A percentile compares a stretch with the other conserved stretches of the same genome.
Evolutionary conservation across 2,329 filamentous ascomycete species (phyloP).

Genomic region (Myriosclerotinia scirpicola): DNA sequence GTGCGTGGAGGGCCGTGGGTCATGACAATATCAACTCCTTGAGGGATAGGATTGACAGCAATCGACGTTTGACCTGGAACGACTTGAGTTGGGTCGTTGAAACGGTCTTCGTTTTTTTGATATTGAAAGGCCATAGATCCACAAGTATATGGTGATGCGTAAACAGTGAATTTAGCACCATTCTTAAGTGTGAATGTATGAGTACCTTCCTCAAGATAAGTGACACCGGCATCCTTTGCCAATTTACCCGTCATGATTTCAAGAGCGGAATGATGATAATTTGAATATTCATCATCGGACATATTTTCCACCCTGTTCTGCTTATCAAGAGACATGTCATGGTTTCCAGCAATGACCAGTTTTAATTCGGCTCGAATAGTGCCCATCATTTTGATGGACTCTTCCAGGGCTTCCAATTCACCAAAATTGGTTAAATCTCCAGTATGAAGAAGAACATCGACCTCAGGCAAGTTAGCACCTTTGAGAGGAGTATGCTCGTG

Average conservation of each 20-base stretch:
- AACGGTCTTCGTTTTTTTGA: conserved; percentile 27
- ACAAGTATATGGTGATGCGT: conserved; percentile 32
- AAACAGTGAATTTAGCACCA: conserved; percentile 33
- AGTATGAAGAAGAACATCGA: conserved; percentile 44
- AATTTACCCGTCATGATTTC: conserved; percentile 23
- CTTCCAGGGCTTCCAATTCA: conserved; percentile 34
- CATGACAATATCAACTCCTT: conserved; percentile 43
- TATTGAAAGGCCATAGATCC: conserved; percentile 33
- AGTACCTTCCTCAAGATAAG: conserved; percentile 27
- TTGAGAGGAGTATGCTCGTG: conserved; percentile 32
- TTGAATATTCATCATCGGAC: conserved; percentile 17
- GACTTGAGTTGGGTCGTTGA: conserved; percentile 21
- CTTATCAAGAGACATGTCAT: conserved; percentile 56
- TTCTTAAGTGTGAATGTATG: conserved; percentile 32
- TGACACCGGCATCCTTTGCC: conserved; percentile 27
- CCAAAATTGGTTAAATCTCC: conserved; percentile 43
- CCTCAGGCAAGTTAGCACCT: conserved; percentile 25
- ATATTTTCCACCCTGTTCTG: conserved; percentile 23
- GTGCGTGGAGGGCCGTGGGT: conserved; percentile 44
- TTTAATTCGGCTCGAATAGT: conserved; percentile 56
- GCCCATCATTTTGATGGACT: conserved; percentile 34
- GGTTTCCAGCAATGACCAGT: conserved; percentile 62
- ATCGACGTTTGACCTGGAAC: conserved; percentile 21
- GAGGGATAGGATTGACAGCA: conserved; percentile 26
- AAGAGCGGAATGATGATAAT: conserved; percentile 16